Base-by-base conservation (phyloP, 768 basidiomycete species). In the Amanita inopinata region DNA sequence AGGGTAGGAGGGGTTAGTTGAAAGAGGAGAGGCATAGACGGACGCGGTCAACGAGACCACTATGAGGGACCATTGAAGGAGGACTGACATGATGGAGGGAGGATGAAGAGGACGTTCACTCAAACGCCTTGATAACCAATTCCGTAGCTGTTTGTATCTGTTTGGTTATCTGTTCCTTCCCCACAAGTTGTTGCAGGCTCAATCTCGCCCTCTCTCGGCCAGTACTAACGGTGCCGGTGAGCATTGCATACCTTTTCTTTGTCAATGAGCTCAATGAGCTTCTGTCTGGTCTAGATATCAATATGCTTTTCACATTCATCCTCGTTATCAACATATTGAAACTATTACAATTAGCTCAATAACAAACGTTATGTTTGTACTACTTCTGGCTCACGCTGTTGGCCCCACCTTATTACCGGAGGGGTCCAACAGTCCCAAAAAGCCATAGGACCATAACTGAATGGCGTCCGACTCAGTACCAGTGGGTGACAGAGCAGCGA, bases 1-100 rank as follows among this genome's bases (percentile, higher is more conserved):
- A 30, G 58, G 34, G 35, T 53, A 50, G 45, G 59, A 54, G 22
- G 64, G 55, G 46, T 51, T 59, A n/a, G 73, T 76, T 41, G 72
- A 72, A 41, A 74, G 68, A n/a, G 74, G 73, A 8, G 71, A 69
- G 9, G 70, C 59, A 38, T 56, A 45, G 39, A 58, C 65, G 17
- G 60, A 46, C 20, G 65, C 57, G 42, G 60, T 59, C 46, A 66
- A 52, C 30, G 65, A 62, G 18, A 69, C 57, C 42, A 69, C 66
- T 34, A 73, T 49, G 49, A 70, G 37, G 27, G 66, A 64, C 63
- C 67, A 69, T 49, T 64, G 60, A 42, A 63, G 47, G 49, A 71
- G 47, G 46, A 57, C 51, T 51, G 63, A 55, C 70, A 71, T 74
- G 62, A 57, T 71, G 62, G 64, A 58, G 46, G 49, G 45, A 47